A percentile compares a stretch with the other conserved stretches of the same genome.
These are phyloP conservation scores for Fremontodendron californicum DNA, from an alignment of 345 rosid genomes.

Conservation along the genomic window DNA sequence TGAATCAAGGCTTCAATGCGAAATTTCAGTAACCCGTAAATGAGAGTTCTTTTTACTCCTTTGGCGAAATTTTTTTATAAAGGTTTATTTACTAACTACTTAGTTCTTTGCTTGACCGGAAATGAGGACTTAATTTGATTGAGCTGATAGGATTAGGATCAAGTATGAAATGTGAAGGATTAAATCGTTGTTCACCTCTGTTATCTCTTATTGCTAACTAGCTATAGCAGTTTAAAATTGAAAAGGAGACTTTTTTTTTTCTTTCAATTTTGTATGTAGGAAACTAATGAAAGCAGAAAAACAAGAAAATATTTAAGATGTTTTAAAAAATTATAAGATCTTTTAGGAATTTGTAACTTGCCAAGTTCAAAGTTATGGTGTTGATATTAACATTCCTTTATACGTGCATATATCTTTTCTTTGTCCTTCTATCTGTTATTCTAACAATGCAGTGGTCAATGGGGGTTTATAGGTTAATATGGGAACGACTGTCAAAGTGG, in stretches of 20 bases:
- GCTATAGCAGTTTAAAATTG: neutral
- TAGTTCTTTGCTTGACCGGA: neutral
- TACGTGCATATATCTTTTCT: constrained; percentile 7
- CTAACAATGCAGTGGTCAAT: constrained; percentile 2
- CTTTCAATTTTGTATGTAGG: neutral
- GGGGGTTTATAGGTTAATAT: constrained; percentile 42
- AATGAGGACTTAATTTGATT: neutral
- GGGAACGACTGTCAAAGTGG: constrained; percentile 31
- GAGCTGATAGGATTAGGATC: neutral
- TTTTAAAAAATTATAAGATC: neutral
- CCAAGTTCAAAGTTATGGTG: neutral
- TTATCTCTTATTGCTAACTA: neutral
- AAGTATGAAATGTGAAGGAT: neutral
- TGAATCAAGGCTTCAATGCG: neutral
- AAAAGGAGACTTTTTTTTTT: neutral
- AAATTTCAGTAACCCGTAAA: neutral
- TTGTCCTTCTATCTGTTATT: neutral
- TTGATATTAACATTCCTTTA: neutral
- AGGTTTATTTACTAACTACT: neutral
- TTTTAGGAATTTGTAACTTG: neutral
- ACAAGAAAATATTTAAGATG: neutral
- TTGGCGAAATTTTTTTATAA: neutral
- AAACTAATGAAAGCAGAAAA: too few species aligned
- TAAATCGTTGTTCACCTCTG: neutral
- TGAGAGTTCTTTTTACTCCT: neutral